phyloP scores from a whole-genome alignment of 2,329 filamentous ascomycete species.

The Clarireedia sp. region DNA sequence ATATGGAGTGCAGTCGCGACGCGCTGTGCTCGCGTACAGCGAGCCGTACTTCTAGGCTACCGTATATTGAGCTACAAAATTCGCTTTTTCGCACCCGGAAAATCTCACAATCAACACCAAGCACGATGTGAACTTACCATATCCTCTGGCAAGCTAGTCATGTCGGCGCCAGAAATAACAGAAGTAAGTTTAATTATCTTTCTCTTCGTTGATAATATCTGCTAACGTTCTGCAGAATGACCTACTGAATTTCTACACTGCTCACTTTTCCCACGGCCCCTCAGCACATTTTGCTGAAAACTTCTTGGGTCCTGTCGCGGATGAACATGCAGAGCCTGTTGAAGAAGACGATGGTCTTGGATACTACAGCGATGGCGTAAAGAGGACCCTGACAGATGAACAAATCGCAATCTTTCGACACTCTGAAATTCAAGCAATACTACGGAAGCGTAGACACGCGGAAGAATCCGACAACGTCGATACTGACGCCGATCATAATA shows the following conservation, averaged over 20 bases:
- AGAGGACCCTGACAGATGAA: constrained; percentile 83
- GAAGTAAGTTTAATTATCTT: not conserved
- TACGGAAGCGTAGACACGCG: constrained; percentile 41
- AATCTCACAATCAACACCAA: not conserved
- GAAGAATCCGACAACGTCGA: constrained; percentile 14
- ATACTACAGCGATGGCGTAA: constrained; percentile 78
- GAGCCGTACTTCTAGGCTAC: not conserved
- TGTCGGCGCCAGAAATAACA: constrained; percentile 7
- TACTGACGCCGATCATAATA: not conserved
- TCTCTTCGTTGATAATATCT: not conserved
- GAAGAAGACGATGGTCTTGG: constrained; percentile 65
- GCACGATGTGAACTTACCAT: not conserved
- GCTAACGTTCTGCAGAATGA: constrained; percentile 18
- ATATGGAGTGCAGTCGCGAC: too few relatives aligned
- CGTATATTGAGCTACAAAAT: not conserved
- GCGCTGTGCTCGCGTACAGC: too few relatives aligned
- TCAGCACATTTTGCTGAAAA: constrained; percentile 48
- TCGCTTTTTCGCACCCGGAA: too few relatives aligned
- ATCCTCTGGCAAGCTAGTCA: not conserved
- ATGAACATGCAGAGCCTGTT: constrained; percentile 36
- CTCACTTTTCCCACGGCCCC: constrained; percentile 23
- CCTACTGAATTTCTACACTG: constrained; percentile 22
- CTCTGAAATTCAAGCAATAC: constrained; percentile 70
- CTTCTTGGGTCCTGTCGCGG: constrained; percentile 40
- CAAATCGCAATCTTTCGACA: constrained; percentile 87